Base-by-base conservation (phyloP, 345 rosid genomes). In the Acer yangbiense region DNA sequence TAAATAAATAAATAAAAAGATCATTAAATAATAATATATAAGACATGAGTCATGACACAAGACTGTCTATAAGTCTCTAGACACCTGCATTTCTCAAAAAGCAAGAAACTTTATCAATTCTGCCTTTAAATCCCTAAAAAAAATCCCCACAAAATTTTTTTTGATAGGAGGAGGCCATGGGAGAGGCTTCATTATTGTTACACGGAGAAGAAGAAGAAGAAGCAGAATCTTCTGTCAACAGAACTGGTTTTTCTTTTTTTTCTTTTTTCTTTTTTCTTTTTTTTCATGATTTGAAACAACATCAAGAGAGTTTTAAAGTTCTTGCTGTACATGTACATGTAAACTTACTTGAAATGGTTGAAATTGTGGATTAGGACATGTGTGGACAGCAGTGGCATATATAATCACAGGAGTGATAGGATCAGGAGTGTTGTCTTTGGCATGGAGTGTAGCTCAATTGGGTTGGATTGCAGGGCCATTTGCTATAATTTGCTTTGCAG, bases 381-480 rank as follows among this genome's bases (percentile, higher is more conserved):
- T 75, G 62, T 87, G 90, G 90, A 87, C 88, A 16, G 90, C 87
- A 9, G 82, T 83, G 75, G 89, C 88, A 17, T 87, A 88, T 77
- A 80, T 88, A 72, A 88, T 88, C 60, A 86, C 91, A 13, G 91
- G 81, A 20, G 88, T 88, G 20, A 88, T 86, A 41, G 91, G 91
- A 14, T 80, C 89, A 11, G 91, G 91, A 10, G 89, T 85, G n/a
- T 79, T 88, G 68, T 80, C 98, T 0, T 85, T 93, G 7, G 93
- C 97, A 21, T 93, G 97, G 97, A 84, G 92, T 71, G 77, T 77
- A 16, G 89, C 94, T 6, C 88, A 88, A 78, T 88, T 92, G 0
- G 98, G 95, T 6, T 92, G 98, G 97, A 71, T 93, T 46, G 92
- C 83, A 7, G 97, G 97, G 50, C 95, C 98, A 10, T 6, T 80